Evolutionary conservation across 345 rosid species (phyloP).

Genomic region (Psidium friedrichsthalianum): DNA sequence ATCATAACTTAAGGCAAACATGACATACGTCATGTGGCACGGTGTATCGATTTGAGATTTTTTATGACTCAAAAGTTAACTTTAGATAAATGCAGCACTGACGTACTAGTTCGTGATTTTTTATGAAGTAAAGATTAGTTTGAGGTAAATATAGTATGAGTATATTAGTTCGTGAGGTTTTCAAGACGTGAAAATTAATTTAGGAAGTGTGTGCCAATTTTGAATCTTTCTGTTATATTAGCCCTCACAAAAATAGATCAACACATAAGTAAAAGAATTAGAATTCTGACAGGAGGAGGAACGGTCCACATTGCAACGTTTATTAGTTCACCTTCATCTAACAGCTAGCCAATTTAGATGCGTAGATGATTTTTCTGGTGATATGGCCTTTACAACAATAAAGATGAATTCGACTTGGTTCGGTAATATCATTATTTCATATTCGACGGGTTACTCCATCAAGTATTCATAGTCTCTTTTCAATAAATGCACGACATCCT

Average conservation of each 20-base stretch:
- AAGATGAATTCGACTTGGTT: background rate
- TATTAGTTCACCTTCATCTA: background rate
- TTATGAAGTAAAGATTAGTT: too few relatives aligned
- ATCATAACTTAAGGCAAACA: background rate
- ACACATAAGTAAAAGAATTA: background rate
- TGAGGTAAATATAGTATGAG: too few relatives aligned
- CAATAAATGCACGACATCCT: background rate
- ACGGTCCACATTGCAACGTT: background rate
- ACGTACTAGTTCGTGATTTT: too few relatives aligned
- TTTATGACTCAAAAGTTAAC: too few relatives aligned
- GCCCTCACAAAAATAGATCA: background rate
- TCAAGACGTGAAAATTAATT: too few relatives aligned
- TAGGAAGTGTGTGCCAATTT: too few relatives aligned
- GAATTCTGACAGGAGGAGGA: accelerated
- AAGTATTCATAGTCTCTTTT: accelerated
- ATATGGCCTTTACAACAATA: background rate
- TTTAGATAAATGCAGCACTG: too few relatives aligned
- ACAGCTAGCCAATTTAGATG: background rate
- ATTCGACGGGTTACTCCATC: accelerated
- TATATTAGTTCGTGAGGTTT: too few relatives aligned
- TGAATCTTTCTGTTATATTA: background rate
- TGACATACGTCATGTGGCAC: accelerated
- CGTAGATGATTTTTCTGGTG: background rate
- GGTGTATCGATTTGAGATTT: background rate
- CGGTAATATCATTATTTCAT: background rate